These are phyloP conservation scores for Alliaria petiolata DNA, from an alignment of 345 rosid species.

Conservation along the genomic window DNA sequence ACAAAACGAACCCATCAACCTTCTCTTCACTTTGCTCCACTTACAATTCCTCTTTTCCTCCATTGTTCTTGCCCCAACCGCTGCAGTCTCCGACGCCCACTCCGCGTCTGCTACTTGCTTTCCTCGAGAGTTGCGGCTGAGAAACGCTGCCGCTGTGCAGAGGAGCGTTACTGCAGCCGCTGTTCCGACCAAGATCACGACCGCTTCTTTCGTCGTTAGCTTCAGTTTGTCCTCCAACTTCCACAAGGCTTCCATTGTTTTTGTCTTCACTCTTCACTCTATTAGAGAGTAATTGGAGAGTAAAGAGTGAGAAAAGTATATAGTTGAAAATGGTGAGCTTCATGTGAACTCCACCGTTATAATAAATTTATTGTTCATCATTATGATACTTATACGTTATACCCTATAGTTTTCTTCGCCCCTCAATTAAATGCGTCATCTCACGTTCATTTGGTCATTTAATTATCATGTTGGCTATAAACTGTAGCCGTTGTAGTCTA, in stretches of 20 bases:
- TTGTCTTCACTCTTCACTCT: background rate
- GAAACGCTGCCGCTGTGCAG: constrained; percentile 36
- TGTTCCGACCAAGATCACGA: constrained; percentile 44
- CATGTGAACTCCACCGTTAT: constrained; percentile 55
- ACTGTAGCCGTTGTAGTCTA: constrained; percentile 12
- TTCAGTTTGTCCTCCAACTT: constrained; percentile 60
- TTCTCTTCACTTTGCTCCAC: constrained; percentile 45
- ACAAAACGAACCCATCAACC: constrained; percentile 52
- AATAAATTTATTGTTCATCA: constrained; percentile 9
- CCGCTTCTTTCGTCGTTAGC: constrained; percentile 50
- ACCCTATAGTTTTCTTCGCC: background rate
- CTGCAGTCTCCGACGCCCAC: constrained; percentile 9
- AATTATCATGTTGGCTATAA: background rate
- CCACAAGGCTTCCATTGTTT: constrained; percentile 69
- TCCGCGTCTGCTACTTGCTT: constrained; percentile 33
- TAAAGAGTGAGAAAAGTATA: constrained; percentile 6
- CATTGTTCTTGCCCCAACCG: background rate
- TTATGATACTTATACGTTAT: background rate
- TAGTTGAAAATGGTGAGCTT: constrained; percentile 30
- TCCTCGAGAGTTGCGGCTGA: constrained; percentile 38
- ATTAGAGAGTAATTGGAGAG: background rate
- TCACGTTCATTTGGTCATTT: background rate
- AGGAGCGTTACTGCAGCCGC: constrained; percentile 43
- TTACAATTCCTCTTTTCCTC: constrained; percentile 20
- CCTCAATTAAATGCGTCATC: background rate